These are phyloP conservation scores for Penicillium olsonii DNA, from an alignment of 2,329 filamentous ascomycete species.

Conservation along the genomic window DNA sequence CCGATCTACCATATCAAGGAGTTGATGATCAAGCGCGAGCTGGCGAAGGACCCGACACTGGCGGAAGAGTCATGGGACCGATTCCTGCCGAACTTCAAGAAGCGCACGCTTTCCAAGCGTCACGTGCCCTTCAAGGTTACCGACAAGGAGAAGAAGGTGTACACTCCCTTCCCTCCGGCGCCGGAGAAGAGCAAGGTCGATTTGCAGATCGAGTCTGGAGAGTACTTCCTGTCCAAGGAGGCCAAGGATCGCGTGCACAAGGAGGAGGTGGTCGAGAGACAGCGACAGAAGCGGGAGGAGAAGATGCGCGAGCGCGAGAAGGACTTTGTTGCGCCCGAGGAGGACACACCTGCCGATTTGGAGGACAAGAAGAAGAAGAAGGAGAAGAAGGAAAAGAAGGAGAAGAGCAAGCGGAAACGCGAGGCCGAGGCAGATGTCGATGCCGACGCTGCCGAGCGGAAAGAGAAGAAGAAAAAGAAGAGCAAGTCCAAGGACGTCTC, in stretches of 20 bases:
- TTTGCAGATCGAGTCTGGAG: conserved; percentile 93
- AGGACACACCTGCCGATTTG: conserved; percentile 59
- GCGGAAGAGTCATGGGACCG: conserved; percentile 91
- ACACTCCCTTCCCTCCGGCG: conserved; percentile 95
- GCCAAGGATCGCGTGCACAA: conserved; percentile 82
- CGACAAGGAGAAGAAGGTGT: conserved; percentile 90
- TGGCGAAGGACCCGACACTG: conserved; percentile 84
- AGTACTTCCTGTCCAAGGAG: conserved; percentile 93
- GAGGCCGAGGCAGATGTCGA: conserved; percentile 38
- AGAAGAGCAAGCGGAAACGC: conserved; percentile 46
- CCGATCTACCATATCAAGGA: conserved; percentile 93
- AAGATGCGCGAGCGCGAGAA: conserved; percentile 81
- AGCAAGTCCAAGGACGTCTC: conserved; percentile 37
- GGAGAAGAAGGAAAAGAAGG: conserved; percentile 47
- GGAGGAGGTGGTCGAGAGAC: conserved; percentile 79
- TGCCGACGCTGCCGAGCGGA: conserved; percentile 50
- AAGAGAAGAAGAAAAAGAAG: conserved; percentile 57
- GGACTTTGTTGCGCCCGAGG: conserved; percentile 85
- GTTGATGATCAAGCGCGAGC: conserved; percentile 89
- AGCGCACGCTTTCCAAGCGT: conserved; percentile 81
- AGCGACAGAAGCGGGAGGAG: conserved; percentile 83
- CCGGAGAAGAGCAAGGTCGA: conserved; percentile 99
- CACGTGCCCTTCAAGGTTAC: conserved; percentile 79
- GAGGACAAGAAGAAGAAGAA: conserved; percentile 58
- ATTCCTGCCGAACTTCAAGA: conserved; percentile 97